Base-by-base conservation (phyloP, 2,329 filamentous ascomycete species). In the Sporothrix inflata region DNA sequence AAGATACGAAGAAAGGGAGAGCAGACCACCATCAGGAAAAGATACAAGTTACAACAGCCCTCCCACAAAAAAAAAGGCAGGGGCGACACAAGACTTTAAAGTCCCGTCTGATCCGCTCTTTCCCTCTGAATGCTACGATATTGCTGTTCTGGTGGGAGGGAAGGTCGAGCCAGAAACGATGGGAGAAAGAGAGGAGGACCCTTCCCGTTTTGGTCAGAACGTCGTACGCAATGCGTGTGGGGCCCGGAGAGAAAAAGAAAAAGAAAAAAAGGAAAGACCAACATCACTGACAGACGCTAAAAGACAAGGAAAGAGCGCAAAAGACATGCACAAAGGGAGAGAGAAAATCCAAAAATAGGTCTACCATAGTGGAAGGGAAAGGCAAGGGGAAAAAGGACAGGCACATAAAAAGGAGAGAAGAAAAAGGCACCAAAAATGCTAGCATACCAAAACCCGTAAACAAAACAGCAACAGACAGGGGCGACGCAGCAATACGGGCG, bases 161-260 rank as follows among this genome's bases (percentile, higher is more conserved):
- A 53, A 57, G 27, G 19, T 27, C 60, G 60, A 45, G 14, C 27
- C 60, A 27, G 27, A 24, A 61, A 14, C n/a, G 24, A 57, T 34
- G 30, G 40, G 24, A 40, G 30, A 42, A 27, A 42, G 51, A 55
- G 42, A 69, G 24, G 24, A 71, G 16, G 21, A 45, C 63, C 51
- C 45, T 67, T 57, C 70, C 70, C 51, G 34, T 53, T 68, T 34
- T 16, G 65, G 47, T 38, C 45, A 30, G 45, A 47, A 27, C 21
- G 38, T 42, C 60, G 60, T 68, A 68, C 65, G 65, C 47, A 68
- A 68, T 68, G 27, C 45, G 21, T 40, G 65, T 68, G 65, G 65
- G 49, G 45, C 30, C 65, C 65, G 19, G 21, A 34, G 24, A 27
- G 11, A 19, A 47, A 45, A 30, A 11, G n/a, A 49, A 11, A 34